phyloP scores from a whole-genome alignment of 116 monocot species.

The Trichopus zeylanicus region DNA sequence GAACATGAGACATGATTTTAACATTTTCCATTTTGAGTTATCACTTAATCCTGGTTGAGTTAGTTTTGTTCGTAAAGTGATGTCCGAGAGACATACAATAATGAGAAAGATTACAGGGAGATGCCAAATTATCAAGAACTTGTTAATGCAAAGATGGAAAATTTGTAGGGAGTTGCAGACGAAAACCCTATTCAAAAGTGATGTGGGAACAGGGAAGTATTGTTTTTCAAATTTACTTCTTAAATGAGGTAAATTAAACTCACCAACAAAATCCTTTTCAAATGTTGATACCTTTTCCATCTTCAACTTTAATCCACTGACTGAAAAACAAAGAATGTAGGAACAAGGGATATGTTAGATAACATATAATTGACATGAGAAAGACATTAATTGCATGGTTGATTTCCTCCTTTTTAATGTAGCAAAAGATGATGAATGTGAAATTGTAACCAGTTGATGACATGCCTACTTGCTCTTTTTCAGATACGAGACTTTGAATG shows the following conservation, averaged over 20 bases:
- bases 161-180: too few species aligned
- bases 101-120: too few species aligned
- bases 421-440: neutral
- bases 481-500: conserved; percentile 30
- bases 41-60: too few species aligned
- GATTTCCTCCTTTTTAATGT: neutral
- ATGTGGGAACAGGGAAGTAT: too few species aligned
- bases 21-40: too few species aligned
- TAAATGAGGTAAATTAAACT: conserved; percentile 1
- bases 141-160: too few species aligned
- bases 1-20: too few species aligned
- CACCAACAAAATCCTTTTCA: conserved; percentile 56
- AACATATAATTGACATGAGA: neutral
- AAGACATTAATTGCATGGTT: neutral
- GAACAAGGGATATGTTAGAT: neutral
- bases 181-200: too few species aligned
- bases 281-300: conserved; percentile 30
- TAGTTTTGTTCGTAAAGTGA: too few species aligned
- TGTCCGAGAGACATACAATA: too few species aligned
- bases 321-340: conserved; percentile 20
- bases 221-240: too few species aligned
- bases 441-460: neutral
- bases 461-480: conserved; percentile 58
- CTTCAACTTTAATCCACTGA: conserved; percentile 36
- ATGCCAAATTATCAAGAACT: too few species aligned